phyloP scores from a whole-genome alignment of 371 early-diverging fungal genomes.

The Rhizoclosmatium hyalinum region DNA sequence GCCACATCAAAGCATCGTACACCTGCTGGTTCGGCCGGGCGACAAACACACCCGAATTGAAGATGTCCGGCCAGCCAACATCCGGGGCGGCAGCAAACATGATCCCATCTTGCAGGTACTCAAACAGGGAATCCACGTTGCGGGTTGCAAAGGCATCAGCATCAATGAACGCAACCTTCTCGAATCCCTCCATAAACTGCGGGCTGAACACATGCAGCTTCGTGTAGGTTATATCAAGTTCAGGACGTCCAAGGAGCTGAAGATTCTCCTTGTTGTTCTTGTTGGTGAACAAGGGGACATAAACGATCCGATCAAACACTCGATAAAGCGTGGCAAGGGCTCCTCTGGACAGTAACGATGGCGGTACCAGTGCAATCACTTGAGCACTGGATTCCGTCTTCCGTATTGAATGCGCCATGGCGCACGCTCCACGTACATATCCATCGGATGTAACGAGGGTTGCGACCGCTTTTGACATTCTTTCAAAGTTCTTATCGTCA shows the following conservation, averaged over 20 bases:
- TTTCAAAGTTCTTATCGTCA: background rate
- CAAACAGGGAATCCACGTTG: conserved; percentile 82
- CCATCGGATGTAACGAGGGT: conserved; percentile 60
- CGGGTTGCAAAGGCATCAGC: conserved; percentile 84
- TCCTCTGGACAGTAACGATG: conserved; percentile 53
- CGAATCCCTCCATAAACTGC: conserved; percentile 60
- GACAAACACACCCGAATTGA: conserved; percentile 96
- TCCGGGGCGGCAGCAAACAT: conserved; percentile 83
- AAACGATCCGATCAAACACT: conserved; percentile 72
- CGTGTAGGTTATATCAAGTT: conserved; percentile 86
- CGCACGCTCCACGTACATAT: conserved; percentile 87
- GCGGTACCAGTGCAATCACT: conserved; percentile 78
- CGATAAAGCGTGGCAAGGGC: conserved; percentile 56
- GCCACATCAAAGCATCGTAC: conserved; percentile 59
- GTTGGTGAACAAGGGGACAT: conserved; percentile 49
- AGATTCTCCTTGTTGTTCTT: conserved; percentile 64
- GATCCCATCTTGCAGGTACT: conserved; percentile 10
- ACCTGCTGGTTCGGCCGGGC: conserved; percentile 66
- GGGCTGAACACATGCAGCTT: conserved; percentile 85
- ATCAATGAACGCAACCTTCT: conserved; percentile 84
- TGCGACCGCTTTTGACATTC: conserved; percentile 41
- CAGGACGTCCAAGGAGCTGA: conserved; percentile 82
- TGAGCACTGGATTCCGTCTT: conserved; percentile 58
- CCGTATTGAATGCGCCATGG: conserved; percentile 79
- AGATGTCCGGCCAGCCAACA: conserved; percentile 75